Conservation (phyloP, 305 asterid genomes). For the Fraxinus dipetala region DNA sequence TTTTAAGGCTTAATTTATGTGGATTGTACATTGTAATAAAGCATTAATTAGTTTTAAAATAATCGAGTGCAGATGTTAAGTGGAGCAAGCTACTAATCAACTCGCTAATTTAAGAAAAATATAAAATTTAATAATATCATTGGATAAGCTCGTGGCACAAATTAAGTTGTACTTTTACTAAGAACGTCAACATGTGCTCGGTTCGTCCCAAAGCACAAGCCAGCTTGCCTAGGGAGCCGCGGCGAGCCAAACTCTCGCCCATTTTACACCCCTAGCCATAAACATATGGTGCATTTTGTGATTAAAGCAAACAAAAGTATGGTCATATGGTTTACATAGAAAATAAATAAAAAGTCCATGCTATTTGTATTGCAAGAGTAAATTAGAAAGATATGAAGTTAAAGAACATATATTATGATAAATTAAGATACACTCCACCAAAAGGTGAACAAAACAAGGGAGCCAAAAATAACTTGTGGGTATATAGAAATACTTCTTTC, state of each 20-base stretch:
- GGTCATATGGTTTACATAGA: neutral
- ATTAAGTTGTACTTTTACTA: neutral
- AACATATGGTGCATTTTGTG: neutral
- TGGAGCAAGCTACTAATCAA: neutral
- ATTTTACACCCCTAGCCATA: neutral
- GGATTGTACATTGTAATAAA: neutral
- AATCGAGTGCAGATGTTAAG: neutral
- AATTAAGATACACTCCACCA: slow-evolving; percentile 46
- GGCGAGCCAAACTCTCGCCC: neutral
- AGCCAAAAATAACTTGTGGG: slow-evolving; percentile 34
- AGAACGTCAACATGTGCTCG: neutral
- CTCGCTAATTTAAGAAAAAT: neutral
- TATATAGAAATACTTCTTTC: slow-evolving; percentile 25
- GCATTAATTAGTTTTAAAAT: neutral
- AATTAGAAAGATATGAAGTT: neutral
- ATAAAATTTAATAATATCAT: too few species aligned
- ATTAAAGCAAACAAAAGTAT: neutral
- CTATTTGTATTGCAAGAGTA: slow-evolving; percentile 10
- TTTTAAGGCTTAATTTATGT: neutral
- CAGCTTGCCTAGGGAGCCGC: neutral
- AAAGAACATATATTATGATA: slow-evolving; percentile 25
- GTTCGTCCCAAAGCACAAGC: neutral
- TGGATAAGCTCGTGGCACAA: neutral
- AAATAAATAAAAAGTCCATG: neutral
- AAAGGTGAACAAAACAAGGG: slow-evolving; percentile 42